These are phyloP conservation scores for Prunus davidiana DNA, from an alignment of 306 rosid species.

Conservation along the genomic window DNA sequence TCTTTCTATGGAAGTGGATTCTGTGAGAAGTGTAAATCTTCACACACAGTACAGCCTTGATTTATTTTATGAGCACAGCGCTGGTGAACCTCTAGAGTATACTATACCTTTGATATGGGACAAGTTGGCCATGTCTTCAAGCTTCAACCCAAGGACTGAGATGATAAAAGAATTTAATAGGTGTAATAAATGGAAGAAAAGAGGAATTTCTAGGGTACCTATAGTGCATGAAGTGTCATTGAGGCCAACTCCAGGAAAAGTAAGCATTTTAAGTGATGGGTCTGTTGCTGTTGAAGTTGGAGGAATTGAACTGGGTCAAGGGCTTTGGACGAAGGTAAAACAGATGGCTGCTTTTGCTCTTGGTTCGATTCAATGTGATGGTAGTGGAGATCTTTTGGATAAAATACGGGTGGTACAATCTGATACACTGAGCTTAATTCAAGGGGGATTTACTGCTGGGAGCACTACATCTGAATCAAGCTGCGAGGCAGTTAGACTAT, in stretches of 20 bases:
- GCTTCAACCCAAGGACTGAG: slow-evolving; percentile 48
- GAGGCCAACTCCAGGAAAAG: slow-evolving; percentile 82
- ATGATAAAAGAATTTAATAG: slow-evolving; percentile 60
- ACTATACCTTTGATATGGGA: slow-evolving; percentile 81
- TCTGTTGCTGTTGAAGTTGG: slow-evolving; percentile 87
- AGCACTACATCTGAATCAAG: slow-evolving; percentile 96
- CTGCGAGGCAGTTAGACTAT: slow-evolving; percentile 79
- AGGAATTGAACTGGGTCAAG: slow-evolving; percentile 94
- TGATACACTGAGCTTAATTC: slow-evolving; percentile 73
- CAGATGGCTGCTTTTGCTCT: slow-evolving; percentile 86
- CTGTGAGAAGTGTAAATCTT: slow-evolving; percentile 65
- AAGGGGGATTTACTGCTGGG: slow-evolving; percentile 86
- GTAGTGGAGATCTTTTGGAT: slow-evolving; percentile 41
- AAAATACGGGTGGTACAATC: slow-evolving; percentile 76
- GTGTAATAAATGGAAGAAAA: slow-evolving; percentile 65
- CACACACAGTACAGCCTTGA: slow-evolving; percentile 67
- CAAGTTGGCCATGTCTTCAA: slow-evolving; percentile 55
- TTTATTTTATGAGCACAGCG: slow-evolving; percentile 43
- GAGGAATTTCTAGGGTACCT: slow-evolving; percentile 83
- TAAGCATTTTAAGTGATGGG: slow-evolving; percentile 68
- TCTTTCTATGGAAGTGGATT: slow-evolving; percentile 69
- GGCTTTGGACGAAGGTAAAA: slow-evolving; percentile 96
- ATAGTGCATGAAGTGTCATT: slow-evolving; percentile 32
- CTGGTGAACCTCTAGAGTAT: slow-evolving; percentile 71
- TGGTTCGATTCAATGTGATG: slow-evolving; percentile 50